Evolutionary conservation across 1,284 basidiomycete genomes (phyloP).

Genomic region (Paramarasmius palmivorus): DNA sequence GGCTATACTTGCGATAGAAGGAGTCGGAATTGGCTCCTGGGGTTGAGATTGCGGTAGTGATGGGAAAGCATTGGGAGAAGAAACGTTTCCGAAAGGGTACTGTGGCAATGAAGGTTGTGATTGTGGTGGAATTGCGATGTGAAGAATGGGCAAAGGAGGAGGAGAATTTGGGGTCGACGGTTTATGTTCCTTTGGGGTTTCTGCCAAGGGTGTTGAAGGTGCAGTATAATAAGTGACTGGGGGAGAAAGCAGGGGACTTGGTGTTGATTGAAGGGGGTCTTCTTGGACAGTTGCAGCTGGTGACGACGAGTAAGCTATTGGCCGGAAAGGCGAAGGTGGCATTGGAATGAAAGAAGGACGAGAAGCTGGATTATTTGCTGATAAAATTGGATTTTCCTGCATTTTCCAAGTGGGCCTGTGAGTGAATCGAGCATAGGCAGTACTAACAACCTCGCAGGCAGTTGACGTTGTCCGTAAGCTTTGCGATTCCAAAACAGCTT

Average conservation of each 20-base stretch:
- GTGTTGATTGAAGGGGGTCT: background rate
- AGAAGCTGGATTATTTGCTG: background rate
- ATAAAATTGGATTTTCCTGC: background rate
- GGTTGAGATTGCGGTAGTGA: constrained; percentile 17
- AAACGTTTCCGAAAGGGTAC: constrained; percentile 8
- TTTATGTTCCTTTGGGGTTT: constrained; percentile 13
- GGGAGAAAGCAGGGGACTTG: constrained; percentile 21
- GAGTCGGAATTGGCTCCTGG: background rate
- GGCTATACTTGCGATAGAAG: constrained; percentile 17
- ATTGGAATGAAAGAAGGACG: constrained; percentile 14
- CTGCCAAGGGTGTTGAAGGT: constrained; percentile 34
- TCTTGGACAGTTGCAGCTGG: background rate
- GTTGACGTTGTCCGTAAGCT: too few relatives aligned
- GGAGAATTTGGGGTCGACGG: constrained; percentile 21
- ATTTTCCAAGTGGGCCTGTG: too few relatives aligned
- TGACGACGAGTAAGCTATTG: constrained; percentile 1
- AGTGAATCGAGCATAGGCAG: too few relatives aligned
- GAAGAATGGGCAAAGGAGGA: constrained; percentile 22
- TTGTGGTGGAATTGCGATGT: constrained; percentile 13
- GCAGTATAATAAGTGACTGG: constrained; percentile 35
- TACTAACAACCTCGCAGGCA: too few relatives aligned
- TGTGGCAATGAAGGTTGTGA: constrained; percentile 12
- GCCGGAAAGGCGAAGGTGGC: constrained; percentile 12
- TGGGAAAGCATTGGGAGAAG: constrained; percentile 11
- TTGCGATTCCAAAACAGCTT: too few relatives aligned